Evolutionary conservation across 1,139 yeast species (phyloP), one percentile per base, ranked within the genome.

Genomic region (Pneumocystis sp.): DNA sequence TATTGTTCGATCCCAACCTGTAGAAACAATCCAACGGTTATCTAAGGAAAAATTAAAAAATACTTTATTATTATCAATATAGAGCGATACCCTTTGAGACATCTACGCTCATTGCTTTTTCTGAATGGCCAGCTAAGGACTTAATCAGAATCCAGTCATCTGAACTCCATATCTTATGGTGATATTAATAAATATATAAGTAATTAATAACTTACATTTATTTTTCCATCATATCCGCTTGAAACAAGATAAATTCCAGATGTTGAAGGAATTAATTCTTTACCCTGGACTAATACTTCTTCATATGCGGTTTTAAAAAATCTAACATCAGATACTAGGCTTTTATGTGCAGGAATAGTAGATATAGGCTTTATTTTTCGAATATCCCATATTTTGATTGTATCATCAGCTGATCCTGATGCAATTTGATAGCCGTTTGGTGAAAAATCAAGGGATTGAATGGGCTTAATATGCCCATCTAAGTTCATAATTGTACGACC

Each of bases 1-100:
- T 2, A 88, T 80, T 29, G 87, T 79, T 68, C 95, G 80, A 74
- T 89, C 96, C 95, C 96, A 89, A 29, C 96, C 93, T 66, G 89
- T 81, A 68, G 87, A 83, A 1, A 83, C 80, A 0, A 89, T 75
- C 61, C 70, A 72, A 15, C 73, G 69, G 7, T 80, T 80, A 63
- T 79, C 78, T 1, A 74, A 72, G 6, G 63, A 50, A 7, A 10
- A 1, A 19, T 44, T 61, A 56, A 21, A 59, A 31, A 15, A 57
- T 21, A 7, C 8, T 35, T 44, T 19, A 60, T 7, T 19, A 59
- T 59, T 12, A 37, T 21, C 12, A 37, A 63, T 25, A 40, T 17
- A 19, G 15, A 37, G 19, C 17, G 6, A 57, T 42, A 63, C 64
- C 64, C 12, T 21, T 29, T 40, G 80, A 73, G 0, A 85, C 73